These are phyloP conservation scores for Saccharomycopsis babjevae DNA, from an alignment of 805 yeast genomes.

Conservation along the genomic window DNA sequence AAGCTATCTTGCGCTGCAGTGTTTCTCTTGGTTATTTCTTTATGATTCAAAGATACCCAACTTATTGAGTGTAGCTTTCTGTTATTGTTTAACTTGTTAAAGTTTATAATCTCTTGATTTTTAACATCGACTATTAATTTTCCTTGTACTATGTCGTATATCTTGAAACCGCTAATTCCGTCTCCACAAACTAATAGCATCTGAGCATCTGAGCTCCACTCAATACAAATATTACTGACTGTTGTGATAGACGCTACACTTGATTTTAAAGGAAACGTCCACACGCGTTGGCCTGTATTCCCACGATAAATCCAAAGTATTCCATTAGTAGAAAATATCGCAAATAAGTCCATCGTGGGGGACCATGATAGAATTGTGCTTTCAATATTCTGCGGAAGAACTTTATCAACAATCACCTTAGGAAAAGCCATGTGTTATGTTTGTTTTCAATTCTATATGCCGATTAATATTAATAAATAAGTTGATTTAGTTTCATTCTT, in stretches of 20 bases:
- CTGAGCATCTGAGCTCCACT: constrained; percentile 32
- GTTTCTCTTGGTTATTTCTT: background rate
- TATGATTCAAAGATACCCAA: background rate
- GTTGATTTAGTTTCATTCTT: too few species aligned
- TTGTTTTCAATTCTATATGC: background rate
- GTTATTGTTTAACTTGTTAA: constrained; percentile 31
- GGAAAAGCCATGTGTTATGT: background rate
- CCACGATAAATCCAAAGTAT: constrained; percentile 40
- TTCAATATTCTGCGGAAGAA: background rate
- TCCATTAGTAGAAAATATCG: constrained; percentile 37
- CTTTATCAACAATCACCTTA: constrained; percentile 1
- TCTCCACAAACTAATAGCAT: constrained; percentile 16
- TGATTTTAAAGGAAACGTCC: constrained; percentile 27
- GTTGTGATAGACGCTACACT: background rate
- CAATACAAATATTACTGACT: background rate
- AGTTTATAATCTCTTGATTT: constrained; percentile 33
- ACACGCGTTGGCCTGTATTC: constrained; percentile 42
- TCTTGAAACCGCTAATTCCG: constrained; percentile 25
- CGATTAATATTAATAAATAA: too few species aligned
- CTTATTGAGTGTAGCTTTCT: constrained; percentile 1
- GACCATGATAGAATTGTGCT: constrained; percentile 28
- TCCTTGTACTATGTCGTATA: constrained; percentile 28
- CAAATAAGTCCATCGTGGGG: constrained; percentile 44
- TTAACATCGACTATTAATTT: constrained; percentile 30
- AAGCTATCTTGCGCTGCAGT: background rate